A percentile compares a stretch with the other conserved stretches of the same genome.
Evolutionary conservation across 176 grass and related monocot genomes (phyloP).

Genomic region (Oropetium thomaeum): DNA sequence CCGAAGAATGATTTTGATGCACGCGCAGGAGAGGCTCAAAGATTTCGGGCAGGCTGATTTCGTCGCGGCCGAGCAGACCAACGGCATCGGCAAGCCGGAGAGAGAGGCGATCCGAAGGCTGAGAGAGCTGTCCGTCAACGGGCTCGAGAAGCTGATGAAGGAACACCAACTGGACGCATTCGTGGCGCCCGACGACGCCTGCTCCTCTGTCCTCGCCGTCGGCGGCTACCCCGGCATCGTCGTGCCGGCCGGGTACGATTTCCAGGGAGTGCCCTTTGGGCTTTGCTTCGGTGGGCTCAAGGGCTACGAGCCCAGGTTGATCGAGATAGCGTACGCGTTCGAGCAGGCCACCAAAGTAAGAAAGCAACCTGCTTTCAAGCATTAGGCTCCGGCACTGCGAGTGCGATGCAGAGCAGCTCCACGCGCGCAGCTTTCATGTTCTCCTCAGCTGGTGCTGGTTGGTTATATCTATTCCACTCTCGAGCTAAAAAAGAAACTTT

Average conservation of each 20-base stretch:
- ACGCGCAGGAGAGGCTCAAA: constrained; percentile 47
- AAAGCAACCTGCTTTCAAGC: constrained; percentile 30
- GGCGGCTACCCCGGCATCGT: constrained; percentile 48
- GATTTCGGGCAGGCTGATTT: background rate
- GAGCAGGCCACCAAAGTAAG: constrained; percentile 61
- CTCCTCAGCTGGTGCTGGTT: too few species aligned
- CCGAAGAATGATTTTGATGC: too few species aligned
- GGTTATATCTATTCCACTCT: too few species aligned
- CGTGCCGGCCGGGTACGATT: constrained; percentile 55
- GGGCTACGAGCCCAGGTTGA: constrained; percentile 59
- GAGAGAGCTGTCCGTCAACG: constrained; percentile 7
- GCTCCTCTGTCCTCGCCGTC: constrained; percentile 18
- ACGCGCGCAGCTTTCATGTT: too few species aligned
- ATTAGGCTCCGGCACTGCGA: too few species aligned
- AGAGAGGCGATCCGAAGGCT: constrained; percentile 23
- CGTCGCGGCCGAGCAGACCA: too few species aligned
- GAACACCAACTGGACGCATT: constrained; percentile 44
- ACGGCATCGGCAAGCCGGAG: constrained; percentile 26
- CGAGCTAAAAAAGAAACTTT: too few species aligned
- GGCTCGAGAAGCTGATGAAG: constrained; percentile 35
- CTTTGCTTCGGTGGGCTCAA: constrained; percentile 48
- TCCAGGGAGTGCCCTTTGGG: constrained; percentile 41
- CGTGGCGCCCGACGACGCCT: background rate
- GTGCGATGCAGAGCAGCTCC: too few species aligned
- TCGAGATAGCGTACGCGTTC: constrained; percentile 61